Base-by-base conservation (phyloP, 2,329 filamentous ascomycete genomes). In the Colletotrichum gloeosporioides region DNA sequence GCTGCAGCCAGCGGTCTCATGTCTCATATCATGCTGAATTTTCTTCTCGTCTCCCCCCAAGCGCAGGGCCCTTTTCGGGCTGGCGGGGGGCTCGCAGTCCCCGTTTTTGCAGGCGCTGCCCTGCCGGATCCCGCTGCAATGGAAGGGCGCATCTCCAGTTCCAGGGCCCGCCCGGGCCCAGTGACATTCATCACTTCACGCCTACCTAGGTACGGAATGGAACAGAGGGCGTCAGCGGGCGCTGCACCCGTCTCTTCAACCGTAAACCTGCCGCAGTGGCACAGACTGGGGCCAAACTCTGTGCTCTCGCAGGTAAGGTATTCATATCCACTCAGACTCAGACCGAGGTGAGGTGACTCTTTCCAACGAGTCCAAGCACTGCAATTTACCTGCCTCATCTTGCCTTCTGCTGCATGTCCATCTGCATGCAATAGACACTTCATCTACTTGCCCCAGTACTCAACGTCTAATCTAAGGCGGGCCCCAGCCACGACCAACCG, bases 241-340 rank as follows among this genome's bases (percentile, higher is more conserved):
- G 69, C 73, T 75, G 69, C 53, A 61, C 22, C 61, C 59, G 71
- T 75, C 68, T 64, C 29, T 31, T 25, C 25, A 62, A 31, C n/a
- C 44, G 22, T 31, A 57, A 34, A 34, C 36, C 59, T 66, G 53
- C 22, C 29, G 32, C 27, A 39, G 32, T n/a, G 49, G 73, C 73
- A 76, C 73, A 73, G 73, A 76, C 73, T 76, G 44, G 73, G 16
- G 73, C 70, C 73, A 76, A 76, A 76, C 73, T 76, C 73, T 76
- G 73, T 76, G 73, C 73, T 76, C 73, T 59, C 64, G 64, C 73
- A 69, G 70, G 39, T 71, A 44, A 69, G 70, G 39, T 71, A 44
- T 44, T 10, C 18, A n/a, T 44, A 44, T 2, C 39, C 36, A 39
- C 36, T n/a, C 18, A 44, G 39, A 44, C 39, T 44, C 39, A 44